Conservation (phyloP, 345 rosid species). For the Populus pruinosa region DNA sequence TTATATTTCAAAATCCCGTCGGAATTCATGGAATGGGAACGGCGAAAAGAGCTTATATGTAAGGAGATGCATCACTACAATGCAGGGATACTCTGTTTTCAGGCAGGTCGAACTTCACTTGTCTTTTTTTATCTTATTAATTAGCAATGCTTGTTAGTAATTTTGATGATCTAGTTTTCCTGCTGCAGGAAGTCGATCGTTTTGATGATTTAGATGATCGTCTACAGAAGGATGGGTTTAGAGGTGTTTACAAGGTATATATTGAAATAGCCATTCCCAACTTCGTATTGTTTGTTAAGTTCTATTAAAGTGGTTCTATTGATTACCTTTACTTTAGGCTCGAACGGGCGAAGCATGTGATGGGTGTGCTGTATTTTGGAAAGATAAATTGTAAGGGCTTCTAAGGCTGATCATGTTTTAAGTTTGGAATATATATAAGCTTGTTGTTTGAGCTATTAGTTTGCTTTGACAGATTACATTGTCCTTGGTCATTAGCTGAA, state of each 20-base stretch:
- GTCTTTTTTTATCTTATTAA: background rate
- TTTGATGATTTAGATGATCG: conserved; percentile 30
- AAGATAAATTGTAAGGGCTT: conserved; percentile 51
- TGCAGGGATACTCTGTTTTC: conserved; percentile 29
- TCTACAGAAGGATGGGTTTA: conserved; percentile 59
- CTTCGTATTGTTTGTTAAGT: background rate
- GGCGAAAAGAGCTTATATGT: conserved; percentile 24
- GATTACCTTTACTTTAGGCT: conserved; percentile 40
- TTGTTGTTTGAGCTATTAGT: background rate
- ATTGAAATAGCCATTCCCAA: background rate
- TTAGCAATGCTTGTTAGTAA: background rate
- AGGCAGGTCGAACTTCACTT: conserved; percentile 18
- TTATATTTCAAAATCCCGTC: conserved; percentile 21
- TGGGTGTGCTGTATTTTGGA: conserved; percentile 93
- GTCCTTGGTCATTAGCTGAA: background rate
- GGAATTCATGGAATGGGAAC: conserved; percentile 27
- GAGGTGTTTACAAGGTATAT: conserved; percentile 72
- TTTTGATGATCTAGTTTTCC: background rate
- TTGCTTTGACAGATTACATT: background rate
- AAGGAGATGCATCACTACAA: conserved; percentile 25
- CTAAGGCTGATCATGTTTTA: background rate
- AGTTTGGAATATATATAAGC: background rate
- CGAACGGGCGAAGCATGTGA: conserved; percentile 85
- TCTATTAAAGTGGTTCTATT: conserved; percentile 4
- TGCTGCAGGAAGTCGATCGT: conserved; percentile 19